A percentile compares a stretch with the other conserved stretches of the same genome.
Conservation (phyloP, 2,329 filamentous ascomycete species). For the Cladosporium sp. region DNA sequence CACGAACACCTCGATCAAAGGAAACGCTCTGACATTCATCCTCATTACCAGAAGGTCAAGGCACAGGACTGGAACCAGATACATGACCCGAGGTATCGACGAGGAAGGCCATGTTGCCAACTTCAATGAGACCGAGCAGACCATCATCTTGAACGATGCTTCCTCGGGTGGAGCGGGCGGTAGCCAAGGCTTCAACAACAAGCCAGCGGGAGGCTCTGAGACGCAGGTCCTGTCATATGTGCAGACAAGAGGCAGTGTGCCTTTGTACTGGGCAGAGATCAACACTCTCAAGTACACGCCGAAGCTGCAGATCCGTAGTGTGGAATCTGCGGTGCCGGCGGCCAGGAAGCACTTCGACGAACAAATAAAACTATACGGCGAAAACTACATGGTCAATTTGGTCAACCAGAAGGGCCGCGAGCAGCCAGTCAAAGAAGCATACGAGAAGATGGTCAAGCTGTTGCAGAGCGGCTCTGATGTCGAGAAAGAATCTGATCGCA, state of each 20-base stretch:
- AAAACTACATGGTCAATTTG: conserved; percentile 95
- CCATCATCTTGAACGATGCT: conserved; percentile 81
- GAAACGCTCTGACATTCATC: conserved; percentile 75
- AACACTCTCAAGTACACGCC: conserved; percentile 91
- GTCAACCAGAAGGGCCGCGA: conserved; percentile 96
- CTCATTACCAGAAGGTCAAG: conserved; percentile 87
- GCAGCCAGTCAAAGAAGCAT: conserved; percentile 82
- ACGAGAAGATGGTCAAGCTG: conserved; percentile 80
- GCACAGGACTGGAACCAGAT: conserved; percentile 83
- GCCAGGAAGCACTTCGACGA: conserved; percentile 87
- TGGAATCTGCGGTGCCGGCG: conserved; percentile 74
- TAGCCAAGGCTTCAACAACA: conserved; percentile 70
- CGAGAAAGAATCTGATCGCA: conserved; percentile 57
- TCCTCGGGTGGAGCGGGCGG: conserved; percentile 66
- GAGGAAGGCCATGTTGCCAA: conserved; percentile 95
- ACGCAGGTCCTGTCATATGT: conserved; percentile 90
- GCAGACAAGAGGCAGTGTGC: conserved; percentile 93
- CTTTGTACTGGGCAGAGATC: conserved; percentile 93
- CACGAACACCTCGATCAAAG: conserved; percentile 78
- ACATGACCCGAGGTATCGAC: conserved; percentile 91
- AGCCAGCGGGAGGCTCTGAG: conserved; percentile 63
- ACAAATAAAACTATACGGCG: conserved; percentile 88
- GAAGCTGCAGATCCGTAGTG: conserved; percentile 78
- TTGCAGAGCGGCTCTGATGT: conserved; percentile 68
- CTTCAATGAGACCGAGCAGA: conserved; percentile 97